These are phyloP conservation scores for Chaetomiaceae sp. DNA, from an alignment of 2,329 filamentous ascomycete genomes.

Conservation along the genomic window DNA sequence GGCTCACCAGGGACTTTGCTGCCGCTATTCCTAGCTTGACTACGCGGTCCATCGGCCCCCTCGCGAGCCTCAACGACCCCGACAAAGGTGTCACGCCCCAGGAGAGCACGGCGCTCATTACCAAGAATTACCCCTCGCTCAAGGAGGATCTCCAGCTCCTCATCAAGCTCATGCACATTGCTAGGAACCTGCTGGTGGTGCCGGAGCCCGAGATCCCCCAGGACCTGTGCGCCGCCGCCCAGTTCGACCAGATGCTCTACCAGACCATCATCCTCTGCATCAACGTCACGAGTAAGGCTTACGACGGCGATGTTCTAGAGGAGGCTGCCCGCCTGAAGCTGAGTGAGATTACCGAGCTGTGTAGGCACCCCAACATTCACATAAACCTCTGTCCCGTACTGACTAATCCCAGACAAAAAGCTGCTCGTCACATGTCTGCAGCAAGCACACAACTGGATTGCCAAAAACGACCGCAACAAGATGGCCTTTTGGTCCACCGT, in stretches of 20 bases:
- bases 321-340: conserved; percentile 53
- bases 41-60: conserved; percentile 53
- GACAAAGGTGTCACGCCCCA: conserved; percentile 56
- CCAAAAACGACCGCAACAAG: conserved; percentile 65
- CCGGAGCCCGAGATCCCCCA: conserved; percentile 61
- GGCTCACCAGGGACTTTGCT: conserved; percentile 57
- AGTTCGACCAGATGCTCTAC: conserved; percentile 63
- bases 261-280: conserved; percentile 62
- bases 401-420: conserved; percentile 52
- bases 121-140: conserved; percentile 57
- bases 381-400: not conserved
- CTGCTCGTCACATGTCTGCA: conserved; percentile 62
- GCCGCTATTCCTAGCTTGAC: conserved; percentile 58
- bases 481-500: conserved; percentile 67
- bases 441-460: conserved; percentile 65
- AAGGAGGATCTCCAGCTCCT: conserved; percentile 60
- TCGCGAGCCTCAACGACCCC: conserved; percentile 49
- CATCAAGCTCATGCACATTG: conserved; percentile 65
- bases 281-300: conserved; percentile 64
- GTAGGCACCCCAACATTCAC: conserved; percentile 47
- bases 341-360: conserved; percentile 61
- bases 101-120: conserved; percentile 59
- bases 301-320: conserved; percentile 59
- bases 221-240: conserved; percentile 60
- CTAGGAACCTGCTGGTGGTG: conserved; percentile 60